phyloP scores from a whole-genome alignment of 352 stramenopile species.

The Globisporangium viniferum region DNA sequence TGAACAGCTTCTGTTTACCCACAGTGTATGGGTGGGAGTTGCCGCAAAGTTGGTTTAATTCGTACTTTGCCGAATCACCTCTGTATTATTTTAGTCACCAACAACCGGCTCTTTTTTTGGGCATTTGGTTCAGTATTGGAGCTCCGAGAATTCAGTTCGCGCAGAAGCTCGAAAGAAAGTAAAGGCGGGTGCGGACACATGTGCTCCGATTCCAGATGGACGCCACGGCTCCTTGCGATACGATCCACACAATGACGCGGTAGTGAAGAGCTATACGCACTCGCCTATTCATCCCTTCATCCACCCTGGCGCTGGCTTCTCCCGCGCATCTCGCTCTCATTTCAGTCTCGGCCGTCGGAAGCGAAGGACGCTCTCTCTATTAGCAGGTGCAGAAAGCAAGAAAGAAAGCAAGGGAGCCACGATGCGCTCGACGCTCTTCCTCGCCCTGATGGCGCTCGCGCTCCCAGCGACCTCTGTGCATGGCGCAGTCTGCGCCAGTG shows the following conservation, averaged over 20 bases:
- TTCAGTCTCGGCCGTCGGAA: constrained; percentile 28
- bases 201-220: constrained; percentile 3
- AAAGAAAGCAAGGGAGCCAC: not conserved
- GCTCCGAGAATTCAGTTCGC: not conserved
- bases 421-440: constrained; percentile 8
- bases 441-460: constrained; percentile 17
- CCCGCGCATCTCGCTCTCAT: constrained; percentile 18
- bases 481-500: constrained; percentile 32
- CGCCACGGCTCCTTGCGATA: not conserved
- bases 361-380: constrained; percentile 20
- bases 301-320: not conserved
- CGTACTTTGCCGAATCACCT: not conserved
- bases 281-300: not conserved
- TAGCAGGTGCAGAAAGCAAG: constrained; percentile 7
- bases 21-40: not conserved
- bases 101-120: not conserved
- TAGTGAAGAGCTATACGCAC: not conserved
- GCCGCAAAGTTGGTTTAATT: not conserved
- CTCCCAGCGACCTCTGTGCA: constrained; percentile 23
- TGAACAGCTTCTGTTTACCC: not conserved
- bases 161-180: not conserved
- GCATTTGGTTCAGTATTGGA: not conserved
- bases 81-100: not conserved
- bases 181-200: not conserved
- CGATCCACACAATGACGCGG: not conserved